A percentile compares a stretch with the other conserved stretches of the same genome.
These are phyloP conservation scores for Biscogniauxia mediterranea DNA, from an alignment of 2,329 filamentous ascomycete genomes.

Conservation along the genomic window DNA sequence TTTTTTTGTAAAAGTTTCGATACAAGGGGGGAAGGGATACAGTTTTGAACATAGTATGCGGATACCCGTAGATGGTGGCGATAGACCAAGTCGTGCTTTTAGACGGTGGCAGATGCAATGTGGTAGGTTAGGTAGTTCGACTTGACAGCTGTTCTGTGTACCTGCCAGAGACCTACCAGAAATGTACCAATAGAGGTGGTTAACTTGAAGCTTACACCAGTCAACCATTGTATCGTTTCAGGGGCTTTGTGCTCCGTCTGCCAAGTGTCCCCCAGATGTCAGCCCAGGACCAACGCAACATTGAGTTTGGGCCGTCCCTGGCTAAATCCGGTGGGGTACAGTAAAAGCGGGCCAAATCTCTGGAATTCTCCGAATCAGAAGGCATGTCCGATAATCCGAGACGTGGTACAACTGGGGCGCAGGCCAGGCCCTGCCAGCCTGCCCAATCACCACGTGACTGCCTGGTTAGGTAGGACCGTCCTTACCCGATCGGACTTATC, in stretches of 20 bases:
- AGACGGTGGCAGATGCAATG: too few species aligned
- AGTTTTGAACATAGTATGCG: not conserved
- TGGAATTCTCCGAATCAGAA: not conserved
- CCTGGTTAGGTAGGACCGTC: not conserved
- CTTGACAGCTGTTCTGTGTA: not conserved
- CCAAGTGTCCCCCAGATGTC: not conserved
- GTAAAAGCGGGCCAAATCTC: not conserved
- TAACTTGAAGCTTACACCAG: too few species aligned
- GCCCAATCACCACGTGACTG: constrained; percentile 15
- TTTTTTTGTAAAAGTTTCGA: not conserved
- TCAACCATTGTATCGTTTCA: not conserved
- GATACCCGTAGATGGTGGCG: not conserved
- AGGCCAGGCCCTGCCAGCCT: not conserved
- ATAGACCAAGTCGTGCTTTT: not conserved
- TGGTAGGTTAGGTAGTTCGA: not conserved
- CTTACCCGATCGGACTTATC: constrained; percentile 19
- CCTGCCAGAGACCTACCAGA: not conserved
- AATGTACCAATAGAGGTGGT: too few species aligned
- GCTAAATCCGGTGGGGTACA: not conserved
- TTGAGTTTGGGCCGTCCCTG: not conserved
- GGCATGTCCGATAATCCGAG: not conserved
- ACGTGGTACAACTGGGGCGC: not conserved
- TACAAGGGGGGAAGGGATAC: not conserved
- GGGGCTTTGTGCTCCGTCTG: not conserved
- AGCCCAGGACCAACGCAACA: not conserved